These are phyloP conservation scores for Verticillium tricorpus DNA, from an alignment of 2,329 filamentous ascomycete species.

Conservation along the genomic window DNA sequence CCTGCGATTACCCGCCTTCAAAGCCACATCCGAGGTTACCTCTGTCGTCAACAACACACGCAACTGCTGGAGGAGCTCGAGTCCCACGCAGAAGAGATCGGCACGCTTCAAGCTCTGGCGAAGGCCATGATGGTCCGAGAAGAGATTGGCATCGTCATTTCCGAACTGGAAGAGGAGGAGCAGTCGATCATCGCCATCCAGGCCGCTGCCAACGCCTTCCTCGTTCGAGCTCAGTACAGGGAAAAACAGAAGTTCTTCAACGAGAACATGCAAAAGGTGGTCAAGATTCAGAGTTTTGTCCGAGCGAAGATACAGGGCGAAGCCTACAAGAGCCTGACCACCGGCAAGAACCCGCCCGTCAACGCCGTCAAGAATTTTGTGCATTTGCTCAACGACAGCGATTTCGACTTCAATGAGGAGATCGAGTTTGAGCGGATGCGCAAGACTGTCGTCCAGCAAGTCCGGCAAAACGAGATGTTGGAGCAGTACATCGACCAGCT, in stretches of 20 bases:
- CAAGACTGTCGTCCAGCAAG: slow-evolving; percentile 95
- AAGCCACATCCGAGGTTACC: slow-evolving; percentile 59
- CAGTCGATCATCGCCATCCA: slow-evolving; percentile 72
- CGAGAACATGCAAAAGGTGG: slow-evolving; percentile 97
- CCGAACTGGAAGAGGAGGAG: slow-evolving; percentile 78
- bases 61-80: slow-evolving; percentile 66
- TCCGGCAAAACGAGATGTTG: slow-evolving; percentile 92
- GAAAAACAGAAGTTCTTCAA: slow-evolving; percentile 87
- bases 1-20: slow-evolving; percentile 60
- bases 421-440: slow-evolving; percentile 92
- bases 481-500: slow-evolving; percentile 98
- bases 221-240: slow-evolving; percentile 70
- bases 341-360: slow-evolving; percentile 93
- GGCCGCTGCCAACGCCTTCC: slow-evolving; percentile 64
- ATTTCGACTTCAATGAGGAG: slow-evolving; percentile 98
- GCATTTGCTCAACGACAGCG: slow-evolving; percentile 93
- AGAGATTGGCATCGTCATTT: slow-evolving; percentile 68
- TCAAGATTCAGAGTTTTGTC: slow-evolving; percentile 97
- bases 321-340: slow-evolving; percentile 95
- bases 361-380: slow-evolving; percentile 98
- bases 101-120: slow-evolving; percentile 68
- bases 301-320: slow-evolving; percentile 93
- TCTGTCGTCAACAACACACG: slow-evolving; percentile 56
- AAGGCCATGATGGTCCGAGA: slow-evolving; percentile 76
- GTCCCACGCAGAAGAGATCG: slow-evolving; percentile 61